Percentiles rank a stretch among this genome's conserved stretches.
Conservation (phyloP, 2,329 filamentous ascomycete genomes). For the Fusarium sacchari region DNA sequence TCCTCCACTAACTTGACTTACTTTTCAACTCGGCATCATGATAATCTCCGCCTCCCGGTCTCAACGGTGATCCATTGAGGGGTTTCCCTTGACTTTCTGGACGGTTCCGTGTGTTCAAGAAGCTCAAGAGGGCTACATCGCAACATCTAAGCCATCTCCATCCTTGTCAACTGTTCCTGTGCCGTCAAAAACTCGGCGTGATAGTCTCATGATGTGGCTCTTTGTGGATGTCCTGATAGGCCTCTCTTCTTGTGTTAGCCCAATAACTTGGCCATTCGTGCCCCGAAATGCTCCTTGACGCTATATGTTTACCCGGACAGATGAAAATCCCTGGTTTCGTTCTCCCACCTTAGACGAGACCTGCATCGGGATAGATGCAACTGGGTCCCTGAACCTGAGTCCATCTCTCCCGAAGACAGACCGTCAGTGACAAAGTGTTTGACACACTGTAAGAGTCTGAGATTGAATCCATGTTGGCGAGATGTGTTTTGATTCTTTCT, state of each 20-base stretch:
- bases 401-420: neutral
- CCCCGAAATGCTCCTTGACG: neutral
- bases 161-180: conserved; percentile 3
- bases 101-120: neutral
- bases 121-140: neutral
- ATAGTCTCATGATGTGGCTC: neutral
- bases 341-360: conserved; percentile 19
- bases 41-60: conserved; percentile 5
- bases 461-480: neutral
- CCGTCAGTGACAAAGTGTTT: neutral
- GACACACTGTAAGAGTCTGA: conserved; percentile 8
- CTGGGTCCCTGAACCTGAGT: neutral
- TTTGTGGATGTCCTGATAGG: neutral
- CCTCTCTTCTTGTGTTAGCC: neutral
- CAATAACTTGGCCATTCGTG: neutral
- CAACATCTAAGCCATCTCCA: neutral
- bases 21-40: conserved; percentile 15
- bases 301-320: neutral
- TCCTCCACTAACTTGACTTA: neutral
- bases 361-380: conserved; percentile 2
- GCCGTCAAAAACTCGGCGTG: neutral
- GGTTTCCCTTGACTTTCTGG: neutral
- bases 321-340: neutral
- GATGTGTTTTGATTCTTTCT: conserved; percentile 27
- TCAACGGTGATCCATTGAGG: neutral